Conservation (phyloP, 2,329 filamentous ascomycete genomes). For the Coleophoma crateriformis region DNA sequence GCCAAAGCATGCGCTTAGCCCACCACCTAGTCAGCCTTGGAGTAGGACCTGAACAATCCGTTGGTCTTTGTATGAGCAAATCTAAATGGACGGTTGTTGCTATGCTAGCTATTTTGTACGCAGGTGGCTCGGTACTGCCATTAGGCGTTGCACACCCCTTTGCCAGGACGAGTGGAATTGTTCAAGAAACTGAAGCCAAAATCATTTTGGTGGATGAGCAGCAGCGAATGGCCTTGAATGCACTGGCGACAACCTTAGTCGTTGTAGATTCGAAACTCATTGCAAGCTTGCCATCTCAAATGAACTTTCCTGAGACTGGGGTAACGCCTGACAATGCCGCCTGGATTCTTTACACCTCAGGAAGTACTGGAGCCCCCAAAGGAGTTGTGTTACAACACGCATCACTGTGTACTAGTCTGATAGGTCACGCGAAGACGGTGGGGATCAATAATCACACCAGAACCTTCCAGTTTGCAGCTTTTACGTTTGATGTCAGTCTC, state of each 20-base stretch:
- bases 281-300: background rate
- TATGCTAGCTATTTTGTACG: slow-evolving; percentile 21
- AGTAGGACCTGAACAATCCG: slow-evolving; percentile 10
- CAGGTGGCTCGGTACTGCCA: slow-evolving; percentile 11
- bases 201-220: slow-evolving; percentile 1
- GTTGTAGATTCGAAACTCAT: slow-evolving; percentile 1
- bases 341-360: slow-evolving; percentile 12
- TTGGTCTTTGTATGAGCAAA: slow-evolving; percentile 16
- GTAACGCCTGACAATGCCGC: slow-evolving; percentile 4
- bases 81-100: slow-evolving; percentile 19
- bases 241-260: background rate
- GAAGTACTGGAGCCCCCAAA: slow-evolving; percentile 10
- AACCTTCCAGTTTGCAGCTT: slow-evolving; percentile 10
- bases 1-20: slow-evolving; percentile 2
- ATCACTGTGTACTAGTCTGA: slow-evolving; percentile 3
- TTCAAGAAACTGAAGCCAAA: background rate
- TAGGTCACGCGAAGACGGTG: slow-evolving; percentile 3
- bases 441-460: slow-evolving; percentile 4
- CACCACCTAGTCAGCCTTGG: slow-evolving; percentile 3
- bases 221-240: background rate
- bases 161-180: background rate
- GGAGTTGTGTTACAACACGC: slow-evolving; percentile 9
- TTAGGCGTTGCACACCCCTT: slow-evolving; percentile 10
- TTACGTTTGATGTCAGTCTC: slow-evolving; percentile 10
- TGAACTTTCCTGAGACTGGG: background rate